These are phyloP conservation scores for Eucalyptus grandis DNA, from an alignment of 345 rosid species.

Conservation along the genomic window DNA sequence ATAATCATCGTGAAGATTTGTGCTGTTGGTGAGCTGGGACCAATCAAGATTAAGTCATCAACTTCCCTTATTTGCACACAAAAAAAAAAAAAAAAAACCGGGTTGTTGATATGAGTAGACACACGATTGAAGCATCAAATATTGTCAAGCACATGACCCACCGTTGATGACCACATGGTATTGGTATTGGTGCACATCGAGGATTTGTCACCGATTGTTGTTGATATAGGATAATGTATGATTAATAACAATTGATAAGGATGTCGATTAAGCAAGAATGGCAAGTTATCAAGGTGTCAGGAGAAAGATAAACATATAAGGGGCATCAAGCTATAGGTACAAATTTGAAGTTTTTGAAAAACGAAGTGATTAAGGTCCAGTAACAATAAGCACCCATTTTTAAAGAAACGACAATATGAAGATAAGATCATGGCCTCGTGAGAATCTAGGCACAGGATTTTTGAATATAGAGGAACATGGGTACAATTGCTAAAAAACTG, in stretches of 20 bases:
- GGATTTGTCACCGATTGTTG: not conserved
- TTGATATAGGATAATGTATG: not conserved
- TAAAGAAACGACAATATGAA: not conserved
- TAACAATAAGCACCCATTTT: too few species aligned
- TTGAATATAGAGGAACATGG: not conserved
- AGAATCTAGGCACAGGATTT: fast-evolving
- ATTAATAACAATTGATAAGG: not conserved
- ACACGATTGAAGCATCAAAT: not conserved
- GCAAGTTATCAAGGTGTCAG: fast-evolving
- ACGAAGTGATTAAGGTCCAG: fast-evolving
- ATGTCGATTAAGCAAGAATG: too few species aligned
- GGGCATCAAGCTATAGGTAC: not conserved
- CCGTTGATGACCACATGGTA: fast-evolving
- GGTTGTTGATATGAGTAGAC: not conserved
- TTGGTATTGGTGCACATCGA: not conserved
- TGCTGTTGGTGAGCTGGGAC: too few species aligned
- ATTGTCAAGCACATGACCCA: not conserved
- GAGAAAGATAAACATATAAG: too few species aligned
- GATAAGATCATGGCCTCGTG: not conserved
- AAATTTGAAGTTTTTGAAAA: not conserved
- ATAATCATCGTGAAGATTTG: too few species aligned
- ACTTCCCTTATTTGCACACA: too few species aligned
- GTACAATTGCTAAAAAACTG: not conserved
- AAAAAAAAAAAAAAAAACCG: too few species aligned
- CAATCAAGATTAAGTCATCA: too few species aligned